Base-by-base conservation (phyloP, 176 grass and related monocot genomes). In the Alloteropsis semialata region DNA sequence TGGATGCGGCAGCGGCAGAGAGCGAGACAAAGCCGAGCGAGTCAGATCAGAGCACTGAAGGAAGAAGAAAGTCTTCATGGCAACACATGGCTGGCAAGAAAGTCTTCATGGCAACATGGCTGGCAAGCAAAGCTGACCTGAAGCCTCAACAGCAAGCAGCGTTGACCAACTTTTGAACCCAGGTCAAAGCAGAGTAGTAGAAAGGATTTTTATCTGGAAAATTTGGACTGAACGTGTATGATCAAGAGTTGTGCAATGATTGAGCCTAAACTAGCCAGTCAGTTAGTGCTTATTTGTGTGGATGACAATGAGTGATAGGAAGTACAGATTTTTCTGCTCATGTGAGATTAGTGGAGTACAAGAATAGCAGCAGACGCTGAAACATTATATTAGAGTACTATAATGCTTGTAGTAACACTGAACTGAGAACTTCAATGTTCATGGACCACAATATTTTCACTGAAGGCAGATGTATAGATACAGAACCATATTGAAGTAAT, bases 1-100 rank as follows among this genome's bases (percentile, higher is more conserved):
- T 78, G 80, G 86, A 78, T 29, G 80, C 57, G 34, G 72, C 72
- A 49, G 72, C 72, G 16, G 81, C 59, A 41, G 81, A 50, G 51
- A 48, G 18, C 64, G 18, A 76, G 24, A 25, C 25, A 61, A 69
- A 50, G 6, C 38, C 38, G 13, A 27, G 39, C 5, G 15, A 51
- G 68, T 28, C 19, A 49, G 76, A 58, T 13, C 38, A 16, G 10
- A 65, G 28, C 27, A 62, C 25, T 21, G 41, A 27, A 78, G 18
- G 67, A 33, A 28, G 49, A 80, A 44, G 38, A n/a, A 50, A 54
- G 53, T 25, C 4, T n/a, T 34, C 30, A 54, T 14, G 48, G 42
- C 8, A n/a, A 46, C 27, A 16, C 38, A 16, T 65, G 62, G 5
- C n/a, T n/a, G n/a, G n/a, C n/a, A 80, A 44, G 38, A n/a, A 50